Evolutionary conservation across 1,139 yeast genomes (phyloP).

Genomic region (Saccharomyces hybrid): DNA sequence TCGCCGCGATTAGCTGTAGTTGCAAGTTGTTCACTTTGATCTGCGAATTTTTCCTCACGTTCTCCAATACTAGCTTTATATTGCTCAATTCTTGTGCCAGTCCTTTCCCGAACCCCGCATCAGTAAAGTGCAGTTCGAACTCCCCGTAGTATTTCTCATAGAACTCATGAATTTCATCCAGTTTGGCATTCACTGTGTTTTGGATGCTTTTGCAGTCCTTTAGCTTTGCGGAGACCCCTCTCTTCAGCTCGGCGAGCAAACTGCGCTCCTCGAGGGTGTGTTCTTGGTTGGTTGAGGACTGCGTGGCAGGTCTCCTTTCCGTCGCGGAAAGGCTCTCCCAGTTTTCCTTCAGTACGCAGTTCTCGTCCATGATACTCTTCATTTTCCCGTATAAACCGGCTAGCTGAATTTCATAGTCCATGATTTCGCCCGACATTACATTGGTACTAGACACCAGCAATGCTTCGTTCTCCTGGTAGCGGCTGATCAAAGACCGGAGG

Average conservation of each 20-base stretch:
- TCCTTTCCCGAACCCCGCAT: not conserved
- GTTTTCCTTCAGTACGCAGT: not conserved
- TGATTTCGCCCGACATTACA: not conserved
- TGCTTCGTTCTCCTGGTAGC: not conserved
- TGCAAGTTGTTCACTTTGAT: not conserved
- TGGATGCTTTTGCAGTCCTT: not conserved
- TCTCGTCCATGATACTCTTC: not conserved
- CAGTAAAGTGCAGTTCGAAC: not conserved
- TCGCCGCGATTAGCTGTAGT: not conserved
- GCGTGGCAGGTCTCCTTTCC: not conserved
- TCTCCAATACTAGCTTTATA: not conserved
- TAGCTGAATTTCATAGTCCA: not conserved
- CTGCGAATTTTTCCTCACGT: not conserved
- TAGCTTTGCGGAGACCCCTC: not conserved
- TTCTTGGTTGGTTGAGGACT: too few relatives aligned
- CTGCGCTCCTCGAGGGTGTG: not conserved
- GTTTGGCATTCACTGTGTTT: not conserved
- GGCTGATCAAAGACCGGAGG: not conserved
- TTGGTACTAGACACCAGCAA: not conserved
- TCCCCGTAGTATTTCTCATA: not conserved
- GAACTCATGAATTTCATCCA: not conserved
- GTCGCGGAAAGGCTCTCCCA: not conserved
- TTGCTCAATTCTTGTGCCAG: not conserved
- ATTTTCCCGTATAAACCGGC: not conserved
- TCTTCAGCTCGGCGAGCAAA: not conserved